Conservation (phyloP, 163 green algal species). For the Scenedesmus sp. region DNA sequence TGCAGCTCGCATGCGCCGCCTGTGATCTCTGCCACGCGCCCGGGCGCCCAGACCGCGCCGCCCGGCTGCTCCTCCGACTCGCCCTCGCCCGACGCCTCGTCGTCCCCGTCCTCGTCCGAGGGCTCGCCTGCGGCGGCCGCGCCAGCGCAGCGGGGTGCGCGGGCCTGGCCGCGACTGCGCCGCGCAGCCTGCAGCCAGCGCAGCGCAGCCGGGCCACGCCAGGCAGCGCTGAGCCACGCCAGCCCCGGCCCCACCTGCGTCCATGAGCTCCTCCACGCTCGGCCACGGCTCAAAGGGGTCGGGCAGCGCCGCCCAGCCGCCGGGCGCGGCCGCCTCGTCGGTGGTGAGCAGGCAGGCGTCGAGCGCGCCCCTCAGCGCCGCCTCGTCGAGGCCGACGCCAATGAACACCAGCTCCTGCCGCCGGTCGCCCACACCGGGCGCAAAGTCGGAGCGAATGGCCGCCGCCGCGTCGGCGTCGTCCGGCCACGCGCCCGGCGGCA, state of each 20-base stretch:
- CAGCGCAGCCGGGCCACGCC: too few species aligned
- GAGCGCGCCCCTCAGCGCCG: constrained; percentile 55
- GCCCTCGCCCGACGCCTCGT: too few species aligned
- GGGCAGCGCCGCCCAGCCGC: neutral
- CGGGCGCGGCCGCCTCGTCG: constrained; percentile 46
- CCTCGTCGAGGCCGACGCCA: constrained; percentile 44
- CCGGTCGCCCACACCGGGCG: constrained; percentile 55
- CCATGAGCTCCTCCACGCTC: constrained; percentile 62
- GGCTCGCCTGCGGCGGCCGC: too few species aligned
- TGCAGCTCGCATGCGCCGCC: constrained; percentile 66
- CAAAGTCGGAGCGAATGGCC: constrained; percentile 60
- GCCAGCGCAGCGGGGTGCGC: too few species aligned
- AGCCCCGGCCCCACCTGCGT: too few species aligned
- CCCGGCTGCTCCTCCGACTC: neutral
- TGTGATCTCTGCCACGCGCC: constrained; percentile 48
- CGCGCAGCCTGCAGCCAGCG: too few species aligned
- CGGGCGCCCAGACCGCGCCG: constrained; percentile 40
- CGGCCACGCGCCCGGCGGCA: constrained; percentile 57
- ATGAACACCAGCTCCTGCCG: constrained; percentile 47
- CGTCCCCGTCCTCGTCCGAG: too few species aligned
- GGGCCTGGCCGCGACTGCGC: too few species aligned
- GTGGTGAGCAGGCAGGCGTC: constrained; percentile 61
- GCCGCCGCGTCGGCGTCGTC: constrained; percentile 34
- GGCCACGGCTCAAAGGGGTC: constrained; percentile 76
- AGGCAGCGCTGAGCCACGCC: too few species aligned